These are phyloP conservation scores for Saccharomycopsis crataegensis DNA, from an alignment of 1,139 yeast genomes.

Conservation along the genomic window DNA sequence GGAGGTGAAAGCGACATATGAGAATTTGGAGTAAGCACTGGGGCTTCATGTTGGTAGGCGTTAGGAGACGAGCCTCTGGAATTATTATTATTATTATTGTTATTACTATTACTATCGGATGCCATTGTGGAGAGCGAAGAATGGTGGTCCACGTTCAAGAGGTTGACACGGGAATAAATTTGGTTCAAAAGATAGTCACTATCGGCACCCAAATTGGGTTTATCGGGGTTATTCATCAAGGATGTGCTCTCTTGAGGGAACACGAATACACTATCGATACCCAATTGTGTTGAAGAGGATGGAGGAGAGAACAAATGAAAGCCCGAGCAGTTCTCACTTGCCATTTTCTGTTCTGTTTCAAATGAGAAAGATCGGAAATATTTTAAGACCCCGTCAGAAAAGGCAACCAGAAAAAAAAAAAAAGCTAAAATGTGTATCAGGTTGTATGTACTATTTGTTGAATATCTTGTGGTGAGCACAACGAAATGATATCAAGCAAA, in stretches of 20 bases:
- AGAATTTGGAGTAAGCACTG: conserved; percentile 13
- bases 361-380: too few relatives aligned
- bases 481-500: too few relatives aligned
- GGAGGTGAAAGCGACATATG: conserved; percentile 14
- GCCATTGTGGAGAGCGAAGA: background rate
- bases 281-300: background rate
- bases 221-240: background rate
- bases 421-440: too few relatives aligned
- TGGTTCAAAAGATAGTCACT: conserved; percentile 5
- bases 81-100: background rate
- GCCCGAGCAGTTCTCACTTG: background rate
- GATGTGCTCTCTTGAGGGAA: background rate
- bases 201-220: background rate
- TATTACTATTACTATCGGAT: conserved; percentile 1
- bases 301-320: conserved; percentile 2
- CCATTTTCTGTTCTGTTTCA: background rate
- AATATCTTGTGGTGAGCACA: too few relatives aligned
- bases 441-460: too few relatives aligned
- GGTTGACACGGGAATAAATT: conserved; percentile 9
- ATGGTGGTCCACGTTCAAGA: conserved; percentile 7
- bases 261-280: background rate
- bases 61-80: background rate
- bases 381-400: too few relatives aligned
- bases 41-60: background rate
- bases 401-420: too few relatives aligned